A percentile compares a stretch with the other conserved stretches of the same genome.
phyloP scores from a whole-genome alignment of 305 asterid genomes.

The Fraxinus velutina region DNA sequence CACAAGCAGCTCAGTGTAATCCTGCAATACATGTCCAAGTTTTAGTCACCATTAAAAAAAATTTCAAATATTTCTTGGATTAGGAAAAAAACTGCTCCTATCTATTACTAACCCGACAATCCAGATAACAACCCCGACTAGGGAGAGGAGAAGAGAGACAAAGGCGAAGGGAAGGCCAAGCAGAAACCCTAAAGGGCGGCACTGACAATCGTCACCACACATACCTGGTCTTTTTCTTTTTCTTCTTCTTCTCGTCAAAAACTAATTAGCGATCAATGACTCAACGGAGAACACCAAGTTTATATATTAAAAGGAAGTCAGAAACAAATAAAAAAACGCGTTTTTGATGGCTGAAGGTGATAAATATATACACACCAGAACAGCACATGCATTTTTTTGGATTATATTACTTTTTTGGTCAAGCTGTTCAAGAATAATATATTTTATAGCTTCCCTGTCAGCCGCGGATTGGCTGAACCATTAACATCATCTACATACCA shows the following conservation, averaged over 20 bases:
- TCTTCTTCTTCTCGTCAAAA: background rate
- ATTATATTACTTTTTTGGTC: background rate
- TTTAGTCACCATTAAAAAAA: background rate
- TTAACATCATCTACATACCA: background rate
- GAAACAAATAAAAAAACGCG: background rate
- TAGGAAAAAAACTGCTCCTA: background rate
- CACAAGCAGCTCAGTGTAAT: constrained; percentile 56
- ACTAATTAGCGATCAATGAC: background rate
- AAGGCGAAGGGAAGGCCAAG: constrained; percentile 78
- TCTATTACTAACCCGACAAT: constrained; percentile 52
- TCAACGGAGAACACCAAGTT: background rate
- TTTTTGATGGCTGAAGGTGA: background rate
- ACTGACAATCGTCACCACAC: constrained; percentile 47
- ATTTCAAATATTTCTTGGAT: background rate
- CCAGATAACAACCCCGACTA: constrained; percentile 70
- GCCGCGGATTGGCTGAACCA: background rate
- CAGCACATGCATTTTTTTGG: background rate
- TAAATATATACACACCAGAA: background rate
- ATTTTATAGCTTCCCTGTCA: background rate
- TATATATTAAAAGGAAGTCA: background rate
- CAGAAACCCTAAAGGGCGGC: constrained; percentile 72
- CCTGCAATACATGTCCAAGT: constrained; percentile 33
- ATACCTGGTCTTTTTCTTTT: background rate
- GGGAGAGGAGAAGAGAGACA: constrained; percentile 55
- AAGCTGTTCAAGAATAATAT: background rate